Conservation (phyloP, 2,329 filamentous ascomycete genomes). For the Didymella pinodella region DNA sequence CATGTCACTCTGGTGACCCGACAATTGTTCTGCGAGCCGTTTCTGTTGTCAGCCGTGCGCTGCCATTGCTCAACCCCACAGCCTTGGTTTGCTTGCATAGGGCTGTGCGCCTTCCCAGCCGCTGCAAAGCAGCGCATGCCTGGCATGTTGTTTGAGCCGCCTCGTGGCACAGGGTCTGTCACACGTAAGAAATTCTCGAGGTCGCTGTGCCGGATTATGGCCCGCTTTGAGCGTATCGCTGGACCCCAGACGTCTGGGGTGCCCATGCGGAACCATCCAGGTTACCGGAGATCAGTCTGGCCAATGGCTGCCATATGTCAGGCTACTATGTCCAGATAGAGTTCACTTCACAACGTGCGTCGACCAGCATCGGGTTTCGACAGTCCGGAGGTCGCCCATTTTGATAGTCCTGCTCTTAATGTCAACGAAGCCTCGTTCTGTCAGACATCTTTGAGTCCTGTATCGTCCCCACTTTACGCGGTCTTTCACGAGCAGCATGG, state of each 20-base stretch:
- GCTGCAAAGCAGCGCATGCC: neutral
- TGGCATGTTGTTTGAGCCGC: conserved; percentile 7
- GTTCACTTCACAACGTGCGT: conserved; percentile 24
- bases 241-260: conserved; percentile 36
- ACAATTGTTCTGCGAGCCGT: neutral
- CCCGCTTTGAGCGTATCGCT: conserved; percentile 19
- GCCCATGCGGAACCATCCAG: conserved; percentile 26
- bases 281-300: conserved; percentile 11
- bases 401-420: conserved; percentile 25
- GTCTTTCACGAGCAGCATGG: conserved; percentile 15
- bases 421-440: conserved; percentile 17
- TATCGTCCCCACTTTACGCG: conserved; percentile 22
- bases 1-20: neutral
- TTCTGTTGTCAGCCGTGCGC: neutral
- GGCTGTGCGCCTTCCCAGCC: neutral
- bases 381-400: conserved; percentile 18
- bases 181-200: conserved; percentile 8
- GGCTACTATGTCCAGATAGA: conserved; percentile 21
- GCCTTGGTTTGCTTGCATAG: neutral
- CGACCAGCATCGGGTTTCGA: conserved; percentile 19
- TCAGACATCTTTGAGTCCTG: conserved; percentile 6
- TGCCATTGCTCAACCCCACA: neutral
- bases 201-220: conserved; percentile 22
- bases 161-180: conserved; percentile 21
- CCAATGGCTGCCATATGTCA: conserved; percentile 23